Percentiles rank a stretch among this genome's conserved stretches.
phyloP scores from a whole-genome alignment of 768 basidiomycete species.

The Agaricus blazei region DNA sequence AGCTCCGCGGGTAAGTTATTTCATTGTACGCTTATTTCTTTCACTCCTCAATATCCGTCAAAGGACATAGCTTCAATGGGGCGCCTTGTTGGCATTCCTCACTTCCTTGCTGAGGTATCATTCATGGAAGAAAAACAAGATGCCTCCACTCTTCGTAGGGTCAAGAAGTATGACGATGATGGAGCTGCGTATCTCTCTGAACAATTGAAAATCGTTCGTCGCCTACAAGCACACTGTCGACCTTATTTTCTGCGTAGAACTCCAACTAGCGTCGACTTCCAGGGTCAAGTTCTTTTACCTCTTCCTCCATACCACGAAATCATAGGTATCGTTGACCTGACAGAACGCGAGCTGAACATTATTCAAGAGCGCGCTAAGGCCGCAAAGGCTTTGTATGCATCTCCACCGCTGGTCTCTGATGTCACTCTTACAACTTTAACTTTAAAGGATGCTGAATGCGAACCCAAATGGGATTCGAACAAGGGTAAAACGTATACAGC shows the following conservation, averaged over 20 bases:
- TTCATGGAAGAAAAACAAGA: too few species aligned
- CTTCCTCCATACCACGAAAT: background rate
- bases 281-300: background rate
- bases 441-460: background rate
- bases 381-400: background rate
- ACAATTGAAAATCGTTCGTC: too few species aligned
- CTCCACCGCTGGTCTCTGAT: background rate
- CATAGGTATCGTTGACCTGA: background rate
- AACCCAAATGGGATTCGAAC: background rate
- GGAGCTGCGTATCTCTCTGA: background rate
- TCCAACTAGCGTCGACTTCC: background rate
- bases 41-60: background rate
- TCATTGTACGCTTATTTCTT: background rate
- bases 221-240: background rate
- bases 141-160: background rate
- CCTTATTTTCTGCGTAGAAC: background rate
- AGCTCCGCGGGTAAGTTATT: constrained; percentile 15
- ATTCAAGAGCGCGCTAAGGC: background rate
- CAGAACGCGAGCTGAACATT: background rate
- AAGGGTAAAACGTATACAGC: background rate
- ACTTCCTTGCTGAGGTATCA: too few species aligned
- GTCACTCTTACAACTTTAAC: too few species aligned
- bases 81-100: too few species aligned
- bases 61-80: constrained; percentile 11
- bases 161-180: background rate